Evolutionary conservation across 306 rosid species (phyloP).

Genomic region (Gastrolobium bilobum): DNA sequence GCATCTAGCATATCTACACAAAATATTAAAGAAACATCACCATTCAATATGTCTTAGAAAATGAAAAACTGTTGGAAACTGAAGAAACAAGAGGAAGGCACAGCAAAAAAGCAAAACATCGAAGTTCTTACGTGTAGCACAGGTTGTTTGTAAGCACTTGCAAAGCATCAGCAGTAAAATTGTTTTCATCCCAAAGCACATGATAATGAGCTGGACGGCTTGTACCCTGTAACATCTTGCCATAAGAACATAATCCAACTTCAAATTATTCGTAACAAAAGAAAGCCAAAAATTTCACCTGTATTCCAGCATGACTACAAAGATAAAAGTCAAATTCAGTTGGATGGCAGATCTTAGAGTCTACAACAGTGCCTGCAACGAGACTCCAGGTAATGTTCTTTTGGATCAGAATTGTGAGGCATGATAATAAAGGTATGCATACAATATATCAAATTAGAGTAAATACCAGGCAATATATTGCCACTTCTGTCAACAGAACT

Average conservation of each 20-base stretch:
- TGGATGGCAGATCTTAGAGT: constrained; percentile 96
- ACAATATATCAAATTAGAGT: neutral
- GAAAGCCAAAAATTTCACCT: constrained; percentile 54
- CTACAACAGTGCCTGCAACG: constrained; percentile 93
- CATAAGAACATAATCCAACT: neutral
- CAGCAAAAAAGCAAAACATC: neutral
- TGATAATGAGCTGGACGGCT: constrained; percentile 99
- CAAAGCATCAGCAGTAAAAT: constrained; percentile 88
- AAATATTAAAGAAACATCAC: neutral
- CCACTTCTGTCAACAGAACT: constrained; percentile 84
- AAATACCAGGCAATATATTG: constrained; percentile 90
- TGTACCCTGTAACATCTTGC: constrained; percentile 74
- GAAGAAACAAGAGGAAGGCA: neutral
- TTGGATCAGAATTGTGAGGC: neutral
- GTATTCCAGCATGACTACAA: constrained; percentile 96
- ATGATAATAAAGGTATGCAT: neutral
- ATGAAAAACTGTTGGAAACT: neutral
- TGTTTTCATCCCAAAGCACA: constrained; percentile 95
- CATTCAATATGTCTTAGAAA: neutral
- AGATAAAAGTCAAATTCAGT: constrained; percentile 95
- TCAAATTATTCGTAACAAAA: neutral
- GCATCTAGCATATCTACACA: constrained; percentile 89
- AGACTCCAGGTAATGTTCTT: neutral
- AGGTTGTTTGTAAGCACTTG: constrained; percentile 89
- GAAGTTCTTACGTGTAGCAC: constrained; percentile 86